Evolutionary conservation across 495 filamentous ascomycete species (phyloP).

Genomic region (Penicillium salamii): DNA sequence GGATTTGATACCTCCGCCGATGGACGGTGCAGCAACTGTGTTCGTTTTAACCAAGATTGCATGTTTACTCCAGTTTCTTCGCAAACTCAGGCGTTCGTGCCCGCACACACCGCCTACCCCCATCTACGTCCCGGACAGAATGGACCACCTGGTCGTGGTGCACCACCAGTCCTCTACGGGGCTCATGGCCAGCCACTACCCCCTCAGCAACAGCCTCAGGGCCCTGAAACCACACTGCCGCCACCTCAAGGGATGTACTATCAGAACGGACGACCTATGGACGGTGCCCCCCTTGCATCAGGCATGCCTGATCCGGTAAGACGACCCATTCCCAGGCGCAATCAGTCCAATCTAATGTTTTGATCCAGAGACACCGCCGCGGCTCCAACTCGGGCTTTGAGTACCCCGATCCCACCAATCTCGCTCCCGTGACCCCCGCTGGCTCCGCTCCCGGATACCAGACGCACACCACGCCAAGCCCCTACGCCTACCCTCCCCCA

Average conservation of each 20-base stretch:
- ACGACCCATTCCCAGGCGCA: constrained; percentile 23
- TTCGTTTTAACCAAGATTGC: constrained; percentile 79
- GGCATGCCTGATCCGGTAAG: constrained; percentile 48
- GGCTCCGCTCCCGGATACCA: constrained; percentile 49
- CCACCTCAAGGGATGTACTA: constrained; percentile 50
- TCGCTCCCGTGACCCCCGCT: constrained; percentile 51
- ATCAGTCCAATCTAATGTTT: constrained; percentile 24
- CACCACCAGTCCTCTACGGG: constrained; percentile 58
- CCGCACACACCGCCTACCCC: constrained; percentile 70
- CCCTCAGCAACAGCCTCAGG: constrained; percentile 49
- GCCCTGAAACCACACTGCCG: constrained; percentile 45
- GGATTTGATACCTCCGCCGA: constrained; percentile 76
- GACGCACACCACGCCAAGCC: constrained; percentile 39
- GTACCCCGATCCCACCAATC: constrained; percentile 54
- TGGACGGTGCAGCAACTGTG: constrained; percentile 76
- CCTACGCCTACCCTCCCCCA: constrained; percentile 39
- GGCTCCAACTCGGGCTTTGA: constrained; percentile 49
- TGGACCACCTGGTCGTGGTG: constrained; percentile 41
- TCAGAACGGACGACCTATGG: constrained; percentile 34
- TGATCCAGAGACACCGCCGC: constrained; percentile 43
- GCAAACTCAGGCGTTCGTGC: constrained; percentile 80
- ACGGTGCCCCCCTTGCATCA: constrained; percentile 40
- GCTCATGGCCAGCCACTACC: constrained; percentile 74
- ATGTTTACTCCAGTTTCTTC: constrained; percentile 83
- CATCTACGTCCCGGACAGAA: constrained; percentile 46